These are phyloP conservation scores for Rhizophora apiculata DNA, from an alignment of 345 rosid species.

Conservation along the genomic window DNA sequence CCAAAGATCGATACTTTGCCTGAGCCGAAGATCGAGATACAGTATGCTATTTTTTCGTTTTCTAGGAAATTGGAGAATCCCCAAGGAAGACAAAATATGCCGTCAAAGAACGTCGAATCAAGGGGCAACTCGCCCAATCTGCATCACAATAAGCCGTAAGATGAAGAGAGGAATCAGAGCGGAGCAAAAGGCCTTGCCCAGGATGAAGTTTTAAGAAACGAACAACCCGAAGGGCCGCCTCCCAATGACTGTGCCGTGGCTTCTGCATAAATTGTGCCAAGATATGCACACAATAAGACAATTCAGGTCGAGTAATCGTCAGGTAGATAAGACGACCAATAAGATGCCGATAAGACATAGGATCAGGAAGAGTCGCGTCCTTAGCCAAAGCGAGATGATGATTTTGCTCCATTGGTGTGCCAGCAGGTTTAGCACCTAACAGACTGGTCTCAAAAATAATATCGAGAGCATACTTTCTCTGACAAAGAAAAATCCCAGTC, in stretches of 20 bases:
- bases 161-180: not conserved
- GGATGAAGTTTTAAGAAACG: not conserved
- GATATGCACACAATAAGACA: not conserved
- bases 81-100: not conserved
- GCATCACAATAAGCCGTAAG: not conserved
- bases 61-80: not conserved
- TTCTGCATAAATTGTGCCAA: not conserved
- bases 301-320: not conserved
- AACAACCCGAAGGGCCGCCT: not conserved
- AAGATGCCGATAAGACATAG: not conserved
- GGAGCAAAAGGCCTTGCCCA: not conserved
- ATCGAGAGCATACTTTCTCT: not conserved
- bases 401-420: not conserved
- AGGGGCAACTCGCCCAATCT: not conserved
- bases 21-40: not conserved
- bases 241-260: not conserved
- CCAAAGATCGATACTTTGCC: not conserved
- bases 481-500: not conserved
- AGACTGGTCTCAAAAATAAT: not conserved
- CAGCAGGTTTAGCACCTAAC: not conserved
- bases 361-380: not conserved
- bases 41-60: not conserved
- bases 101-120: not conserved
- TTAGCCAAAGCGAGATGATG: not conserved
- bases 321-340: not conserved